Evolutionary conservation across 768 basidiomycete genomes (phyloP).

Genomic region (Kwoniella botswanensis): DNA sequence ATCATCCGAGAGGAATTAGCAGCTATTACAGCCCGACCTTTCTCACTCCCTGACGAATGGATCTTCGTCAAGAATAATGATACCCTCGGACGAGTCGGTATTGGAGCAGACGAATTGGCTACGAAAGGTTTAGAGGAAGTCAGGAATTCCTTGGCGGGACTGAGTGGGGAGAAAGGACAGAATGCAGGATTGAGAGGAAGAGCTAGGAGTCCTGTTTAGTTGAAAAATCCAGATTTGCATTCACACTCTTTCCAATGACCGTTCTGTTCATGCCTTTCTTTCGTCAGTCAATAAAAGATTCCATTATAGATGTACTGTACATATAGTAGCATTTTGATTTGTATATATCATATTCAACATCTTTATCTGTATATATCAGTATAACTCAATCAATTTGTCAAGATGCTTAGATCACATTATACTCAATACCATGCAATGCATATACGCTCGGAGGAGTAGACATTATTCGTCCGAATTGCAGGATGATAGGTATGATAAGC

Average conservation of each 20-base stretch:
- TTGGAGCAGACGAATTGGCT: slow-evolving; percentile 14
- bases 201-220: slow-evolving; percentile 13
- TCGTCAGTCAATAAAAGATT: no score
- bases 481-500: no score
- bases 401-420: no score
- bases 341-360: not conserved
- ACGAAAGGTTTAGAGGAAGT: slow-evolving; percentile 23
- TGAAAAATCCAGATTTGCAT: not conserved
- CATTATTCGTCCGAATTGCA: no score
- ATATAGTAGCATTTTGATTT: not conserved
- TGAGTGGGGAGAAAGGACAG: slow-evolving; percentile 7
- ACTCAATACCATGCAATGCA: no score
- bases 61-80: slow-evolving; percentile 44
- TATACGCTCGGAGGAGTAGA: no score
- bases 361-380: no score
- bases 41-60: slow-evolving; percentile 50
- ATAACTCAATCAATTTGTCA: no score
- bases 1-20: slow-evolving; percentile 55
- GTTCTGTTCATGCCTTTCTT: no score
- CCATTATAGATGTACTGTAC: no score
- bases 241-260: no score
- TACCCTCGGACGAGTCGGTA: slow-evolving; percentile 13
- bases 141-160: slow-evolving; percentile 4
- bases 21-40: slow-evolving; percentile 53
- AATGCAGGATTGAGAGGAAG: slow-evolving; percentile 10